Evolutionary conservation across 2,329 filamentous ascomycete species (phyloP).

Genomic region (Immersiporthe knoxdaviesiana): DNA sequence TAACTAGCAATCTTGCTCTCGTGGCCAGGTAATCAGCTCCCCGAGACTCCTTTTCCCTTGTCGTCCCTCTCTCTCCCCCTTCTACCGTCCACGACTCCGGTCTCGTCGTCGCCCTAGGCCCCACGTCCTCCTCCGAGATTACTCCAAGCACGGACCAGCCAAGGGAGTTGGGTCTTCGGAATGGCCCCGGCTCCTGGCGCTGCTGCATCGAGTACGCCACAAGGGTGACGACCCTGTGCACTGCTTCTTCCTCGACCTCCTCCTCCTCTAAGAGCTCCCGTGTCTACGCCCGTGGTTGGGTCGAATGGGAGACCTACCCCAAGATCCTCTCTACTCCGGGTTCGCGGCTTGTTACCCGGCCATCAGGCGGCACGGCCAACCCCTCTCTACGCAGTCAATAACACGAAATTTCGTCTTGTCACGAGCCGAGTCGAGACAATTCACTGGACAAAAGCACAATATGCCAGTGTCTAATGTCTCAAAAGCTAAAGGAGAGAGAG

Average conservation of each 20-base stretch:
- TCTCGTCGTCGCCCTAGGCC: neutral
- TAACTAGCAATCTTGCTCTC: neutral
- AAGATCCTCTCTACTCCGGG: neutral
- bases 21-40: neutral
- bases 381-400: neutral
- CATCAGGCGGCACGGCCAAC: slow-evolving; percentile 1
- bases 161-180: neutral
- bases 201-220: neutral
- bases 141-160: slow-evolving; percentile 12
- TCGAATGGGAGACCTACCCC: neutral
- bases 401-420: neutral
- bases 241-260: neutral
- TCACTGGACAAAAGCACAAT: neutral
- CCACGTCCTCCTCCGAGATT: neutral
- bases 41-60: neutral
- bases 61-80: neutral
- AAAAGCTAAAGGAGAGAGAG: neutral
- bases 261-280: neutral
- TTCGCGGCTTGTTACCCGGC: slow-evolving; percentile 11
- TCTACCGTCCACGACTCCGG: neutral
- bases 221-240: neutral
- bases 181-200: neutral
- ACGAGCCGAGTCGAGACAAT: neutral
- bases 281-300: neutral
- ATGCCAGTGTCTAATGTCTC: neutral